Evolutionary conservation across 1,284 basidiomycete species (phyloP).

Genomic region (Mixia osmundae): DNA sequence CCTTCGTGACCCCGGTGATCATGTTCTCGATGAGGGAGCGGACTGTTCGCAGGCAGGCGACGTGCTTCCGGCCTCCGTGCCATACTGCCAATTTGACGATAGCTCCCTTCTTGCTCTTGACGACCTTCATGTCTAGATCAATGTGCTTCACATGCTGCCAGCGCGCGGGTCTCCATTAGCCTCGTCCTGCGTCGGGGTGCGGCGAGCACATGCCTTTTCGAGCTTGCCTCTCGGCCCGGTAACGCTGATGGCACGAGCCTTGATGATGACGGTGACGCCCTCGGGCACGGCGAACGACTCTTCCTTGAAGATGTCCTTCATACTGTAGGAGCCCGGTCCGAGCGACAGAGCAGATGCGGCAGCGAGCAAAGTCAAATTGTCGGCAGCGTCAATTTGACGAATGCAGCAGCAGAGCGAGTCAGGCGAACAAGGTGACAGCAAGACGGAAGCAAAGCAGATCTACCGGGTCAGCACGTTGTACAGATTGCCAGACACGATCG

Average conservation of each 20-base stretch:
- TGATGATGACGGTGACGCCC: constrained; percentile 58
- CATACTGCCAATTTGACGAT: constrained; percentile 84
- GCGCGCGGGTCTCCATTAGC: no score
- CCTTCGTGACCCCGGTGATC: constrained; percentile 93
- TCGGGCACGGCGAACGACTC: constrained; percentile 82
- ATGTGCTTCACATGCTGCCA: constrained; percentile 57
- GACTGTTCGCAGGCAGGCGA: constrained; percentile 92
- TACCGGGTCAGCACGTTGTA: no score
- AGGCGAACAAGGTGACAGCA: no score
- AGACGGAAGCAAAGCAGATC: not conserved
- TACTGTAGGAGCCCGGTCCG: constrained; percentile 26
- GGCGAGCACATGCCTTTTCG: constrained; percentile 32
- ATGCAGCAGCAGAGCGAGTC: no score
- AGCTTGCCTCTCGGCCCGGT: constrained; percentile 72
- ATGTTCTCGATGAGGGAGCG: constrained; percentile 88
- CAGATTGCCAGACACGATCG: no score
- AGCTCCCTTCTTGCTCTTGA: constrained; percentile 37
- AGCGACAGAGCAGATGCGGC: no score
- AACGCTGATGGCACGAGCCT: constrained; percentile 71
- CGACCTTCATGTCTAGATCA: constrained; percentile 81
- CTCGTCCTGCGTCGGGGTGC: no score
- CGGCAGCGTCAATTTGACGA: no score
- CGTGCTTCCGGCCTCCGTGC: constrained; percentile 96
- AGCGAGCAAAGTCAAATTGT: no score
- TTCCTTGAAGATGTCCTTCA: constrained; percentile 76